Evolutionary conservation across 371 early-diverging fungal genomes (phyloP).

Genomic region (Vairimorpha necatrix): DNA sequence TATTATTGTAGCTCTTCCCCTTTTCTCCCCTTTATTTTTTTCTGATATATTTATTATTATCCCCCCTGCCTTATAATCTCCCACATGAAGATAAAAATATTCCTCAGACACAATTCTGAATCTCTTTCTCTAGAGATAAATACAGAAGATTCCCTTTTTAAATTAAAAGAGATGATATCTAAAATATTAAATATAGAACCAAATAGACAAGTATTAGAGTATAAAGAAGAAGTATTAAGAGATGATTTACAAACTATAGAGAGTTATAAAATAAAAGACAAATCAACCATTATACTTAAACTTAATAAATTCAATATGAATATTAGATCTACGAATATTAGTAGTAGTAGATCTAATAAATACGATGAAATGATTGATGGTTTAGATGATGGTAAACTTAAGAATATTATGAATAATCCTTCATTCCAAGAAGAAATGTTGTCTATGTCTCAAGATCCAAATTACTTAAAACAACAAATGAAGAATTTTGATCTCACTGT

Average conservation of each 20-base stretch:
- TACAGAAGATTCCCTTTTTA: conserved; percentile 42
- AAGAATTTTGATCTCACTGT: conserved; percentile 65
- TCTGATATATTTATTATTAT: no score
- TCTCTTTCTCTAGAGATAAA: conserved; percentile 39
- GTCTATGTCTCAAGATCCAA: conserved; percentile 58
- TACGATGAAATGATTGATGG: conserved; percentile 60
- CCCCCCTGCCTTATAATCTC: not conserved
- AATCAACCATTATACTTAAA: conserved; percentile 42
- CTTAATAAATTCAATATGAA: conserved; percentile 37
- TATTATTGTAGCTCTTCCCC: no score
- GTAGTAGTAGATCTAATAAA: conserved; percentile 57
- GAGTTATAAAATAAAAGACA: conserved; percentile 35
- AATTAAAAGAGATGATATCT: conserved; percentile 54
- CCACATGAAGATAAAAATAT: conserved; percentile 49
- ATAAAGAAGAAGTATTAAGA: conserved; percentile 47
- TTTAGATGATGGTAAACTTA: conserved; percentile 40
- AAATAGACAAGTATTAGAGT: conserved; percentile 32
- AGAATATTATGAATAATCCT: conserved; percentile 59
- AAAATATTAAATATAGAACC: conserved; percentile 34
- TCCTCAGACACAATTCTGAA: conserved; percentile 48
- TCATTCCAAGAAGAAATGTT: conserved; percentile 62
- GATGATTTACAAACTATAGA: conserved; percentile 47
- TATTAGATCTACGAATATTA: not conserved
- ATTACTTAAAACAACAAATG: conserved; percentile 63
- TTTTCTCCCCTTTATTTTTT: no score